These are phyloP conservation scores for Xenoacremonium recifei DNA, from an alignment of 2,329 filamentous ascomycete genomes.

Conservation along the genomic window DNA sequence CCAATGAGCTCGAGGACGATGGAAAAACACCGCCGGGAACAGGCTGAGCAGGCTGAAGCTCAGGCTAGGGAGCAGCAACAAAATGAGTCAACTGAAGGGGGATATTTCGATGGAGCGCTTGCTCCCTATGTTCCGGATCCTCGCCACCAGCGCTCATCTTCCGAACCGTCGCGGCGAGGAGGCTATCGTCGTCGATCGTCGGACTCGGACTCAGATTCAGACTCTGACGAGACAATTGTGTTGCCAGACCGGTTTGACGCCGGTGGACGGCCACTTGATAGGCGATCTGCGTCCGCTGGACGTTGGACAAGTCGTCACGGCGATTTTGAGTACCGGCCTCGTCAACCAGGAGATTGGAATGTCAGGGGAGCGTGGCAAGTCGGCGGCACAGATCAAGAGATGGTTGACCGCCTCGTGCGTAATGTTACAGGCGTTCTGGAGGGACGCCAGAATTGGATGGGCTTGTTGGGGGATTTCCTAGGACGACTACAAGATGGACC, in stretches of 20 bases:
- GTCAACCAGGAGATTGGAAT: slow-evolving; percentile 31
- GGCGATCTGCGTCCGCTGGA: slow-evolving; percentile 11
- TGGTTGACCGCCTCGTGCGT: slow-evolving; percentile 35
- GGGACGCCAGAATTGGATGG: slow-evolving; percentile 30
- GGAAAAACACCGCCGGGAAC: slow-evolving; percentile 32
- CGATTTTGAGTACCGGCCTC: slow-evolving; percentile 40
- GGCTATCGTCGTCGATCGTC: slow-evolving; percentile 18
- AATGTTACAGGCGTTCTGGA: slow-evolving; percentile 28
- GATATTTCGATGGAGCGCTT: slow-evolving; percentile 16
- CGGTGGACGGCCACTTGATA: slow-evolving; percentile 40
- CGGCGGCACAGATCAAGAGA: slow-evolving; percentile 40
- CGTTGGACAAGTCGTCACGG: slow-evolving; percentile 38
- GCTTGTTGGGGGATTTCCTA: slow-evolving; percentile 30
- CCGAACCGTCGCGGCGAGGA: slow-evolving; percentile 35
- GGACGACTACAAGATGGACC: slow-evolving; percentile 17
- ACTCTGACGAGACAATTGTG: slow-evolving; percentile 37
- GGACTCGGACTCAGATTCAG: slow-evolving; percentile 12
- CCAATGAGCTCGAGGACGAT: slow-evolving; percentile 48
- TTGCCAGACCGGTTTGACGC: slow-evolving; percentile 49
- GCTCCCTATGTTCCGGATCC: slow-evolving; percentile 13
- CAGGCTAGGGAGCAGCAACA: slow-evolving; percentile 20
- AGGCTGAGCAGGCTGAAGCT: slow-evolving; percentile 29
- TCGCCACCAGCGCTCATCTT: slow-evolving; percentile 22
- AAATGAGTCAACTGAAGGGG: slow-evolving; percentile 13
- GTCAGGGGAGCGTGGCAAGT: slow-evolving; percentile 45